phyloP scores from a whole-genome alignment of 163 green algal genomes.

The Scenedesmus sp. region DNA sequence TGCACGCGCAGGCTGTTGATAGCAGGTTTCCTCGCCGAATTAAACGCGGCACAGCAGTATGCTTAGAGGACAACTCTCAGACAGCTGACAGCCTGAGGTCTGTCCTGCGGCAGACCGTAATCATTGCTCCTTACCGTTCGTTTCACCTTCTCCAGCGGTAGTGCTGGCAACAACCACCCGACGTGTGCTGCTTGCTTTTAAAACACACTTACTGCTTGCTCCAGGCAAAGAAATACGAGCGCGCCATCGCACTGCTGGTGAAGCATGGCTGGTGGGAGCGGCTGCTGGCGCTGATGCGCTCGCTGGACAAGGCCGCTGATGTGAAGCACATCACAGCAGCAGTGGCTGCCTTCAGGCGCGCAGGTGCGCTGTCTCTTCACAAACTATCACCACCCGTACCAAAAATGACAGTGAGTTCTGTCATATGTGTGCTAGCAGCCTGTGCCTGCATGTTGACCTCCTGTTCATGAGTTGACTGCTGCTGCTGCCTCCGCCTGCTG shows the following conservation, averaged over 20 bases:
- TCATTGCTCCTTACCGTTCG: not conserved
- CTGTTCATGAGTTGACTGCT: conserved; percentile 31
- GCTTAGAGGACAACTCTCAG: not conserved
- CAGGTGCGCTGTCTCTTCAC: conserved; percentile 20
- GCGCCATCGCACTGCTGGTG: conserved; percentile 78
- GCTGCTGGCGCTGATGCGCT: conserved; percentile 62
- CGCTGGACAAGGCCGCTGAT: conserved; percentile 63
- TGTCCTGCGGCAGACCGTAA: not conserved
- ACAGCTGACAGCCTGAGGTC: not conserved
- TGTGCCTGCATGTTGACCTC: not conserved
- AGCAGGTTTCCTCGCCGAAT: not conserved
- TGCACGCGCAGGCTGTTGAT: not conserved
- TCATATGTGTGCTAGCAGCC: not conserved
- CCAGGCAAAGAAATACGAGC: conserved; percentile 80
- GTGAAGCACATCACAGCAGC: conserved; percentile 51
- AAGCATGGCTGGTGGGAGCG: conserved; percentile 70
- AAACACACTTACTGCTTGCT: not conserved
- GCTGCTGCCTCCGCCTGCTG: conserved; percentile 59
- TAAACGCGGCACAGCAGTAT: not conserved
- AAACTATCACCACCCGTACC: not conserved
- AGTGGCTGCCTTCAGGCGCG: conserved; percentile 64
- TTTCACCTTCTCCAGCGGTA: not conserved
- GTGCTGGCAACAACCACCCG: not conserved
- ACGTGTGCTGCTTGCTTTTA: not conserved
- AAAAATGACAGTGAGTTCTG: not conserved